phyloP scores from a whole-genome alignment of 2,329 filamentous ascomycete genomes.

The Orbilia javanica region DNA sequence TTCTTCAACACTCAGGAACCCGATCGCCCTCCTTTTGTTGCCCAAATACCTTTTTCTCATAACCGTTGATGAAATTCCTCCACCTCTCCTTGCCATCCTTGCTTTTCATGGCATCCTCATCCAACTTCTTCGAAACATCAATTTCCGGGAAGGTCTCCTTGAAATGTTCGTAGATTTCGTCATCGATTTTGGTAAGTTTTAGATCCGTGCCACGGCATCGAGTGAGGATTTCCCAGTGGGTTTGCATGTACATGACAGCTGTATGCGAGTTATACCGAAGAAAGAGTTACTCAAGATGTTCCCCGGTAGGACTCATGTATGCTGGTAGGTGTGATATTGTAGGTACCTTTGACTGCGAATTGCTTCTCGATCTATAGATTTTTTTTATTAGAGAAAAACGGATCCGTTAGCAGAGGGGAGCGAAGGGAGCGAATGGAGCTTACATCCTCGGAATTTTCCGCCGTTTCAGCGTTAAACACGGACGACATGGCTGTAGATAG shows the following conservation, averaged over 20 bases:
- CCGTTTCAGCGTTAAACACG: conserved; percentile 26
- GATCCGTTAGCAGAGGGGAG: too few species aligned
- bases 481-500: conserved; percentile 39
- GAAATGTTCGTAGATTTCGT: conserved; percentile 93
- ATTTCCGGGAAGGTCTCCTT: conserved; percentile 91
- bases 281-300: neutral
- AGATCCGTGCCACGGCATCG: conserved; percentile 88
- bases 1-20: neutral
- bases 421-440: too few species aligned
- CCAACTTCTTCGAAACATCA: conserved; percentile 80
- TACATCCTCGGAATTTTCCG: conserved; percentile 17
- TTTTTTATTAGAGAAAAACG: too few species aligned
- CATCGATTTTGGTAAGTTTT: conserved; percentile 91
- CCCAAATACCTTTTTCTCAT: conserved; percentile 79
- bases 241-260: conserved; percentile 94
- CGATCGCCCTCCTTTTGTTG: too few species aligned
- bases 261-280: conserved; percentile 11
- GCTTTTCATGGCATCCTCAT: conserved; percentile 98
- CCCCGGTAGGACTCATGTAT: neutral
- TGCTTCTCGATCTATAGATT: conserved; percentile 94
- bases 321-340: neutral
- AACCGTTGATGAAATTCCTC: conserved; percentile 92
- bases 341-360: conserved; percentile 91
- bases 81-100: conserved; percentile 92
- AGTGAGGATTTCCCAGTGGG: conserved; percentile 96